Evolutionary conservation across 805 yeast genomes (phyloP), one percentile per base, ranked within the genome.

Genomic region (Wickerhamomyces chambardii): DNA sequence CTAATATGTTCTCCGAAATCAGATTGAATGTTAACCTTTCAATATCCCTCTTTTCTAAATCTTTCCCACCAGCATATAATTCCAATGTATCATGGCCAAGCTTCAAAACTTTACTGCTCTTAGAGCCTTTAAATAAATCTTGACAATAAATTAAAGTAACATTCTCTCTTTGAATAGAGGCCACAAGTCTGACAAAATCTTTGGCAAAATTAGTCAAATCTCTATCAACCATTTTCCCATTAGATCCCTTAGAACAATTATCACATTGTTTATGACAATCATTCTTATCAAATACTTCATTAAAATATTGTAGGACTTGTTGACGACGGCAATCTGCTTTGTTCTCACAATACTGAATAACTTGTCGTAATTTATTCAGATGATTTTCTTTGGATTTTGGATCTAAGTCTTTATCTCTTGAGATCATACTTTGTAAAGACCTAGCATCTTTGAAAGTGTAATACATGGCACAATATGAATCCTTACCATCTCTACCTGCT

Each of bases 401-500:
- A 38, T 73, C 79, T 39, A 85, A 57, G 38, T 81, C 85, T 35
- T 66, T 68, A 51, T 89, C 97, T 37, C 78, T 66, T 38, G 77
- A 78, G 30, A 92, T 87, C 75, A 86, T 71, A 15, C 76, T 66
- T 55, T 82, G 87, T 31, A 92, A 59, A 21, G 75, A 63, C 38
- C 87, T 64, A 0, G 90, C 94, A 59, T 90, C 98, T 40, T 72
- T 71, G 59, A 80, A 81, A 10, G 78, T 71, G 56, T 82, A 92
- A 47, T 74, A 90, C 71, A 90, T 70, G 12, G 86, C 70, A 59
- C 97, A 92, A 38, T 78, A 80, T 1, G 95, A 82, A 30, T 65
- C 73, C 7, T 71, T 61, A 0, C 98, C 97, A 61, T 92, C 98
- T 61, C 98, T 74, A 5, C 98, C 98, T 4, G 97, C 98, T 58